A percentile compares a stretch with the other conserved stretches of the same genome.
Evolutionary conservation across 306 rosid species (phyloP).

Genomic region (Spatholobus suberectus): DNA sequence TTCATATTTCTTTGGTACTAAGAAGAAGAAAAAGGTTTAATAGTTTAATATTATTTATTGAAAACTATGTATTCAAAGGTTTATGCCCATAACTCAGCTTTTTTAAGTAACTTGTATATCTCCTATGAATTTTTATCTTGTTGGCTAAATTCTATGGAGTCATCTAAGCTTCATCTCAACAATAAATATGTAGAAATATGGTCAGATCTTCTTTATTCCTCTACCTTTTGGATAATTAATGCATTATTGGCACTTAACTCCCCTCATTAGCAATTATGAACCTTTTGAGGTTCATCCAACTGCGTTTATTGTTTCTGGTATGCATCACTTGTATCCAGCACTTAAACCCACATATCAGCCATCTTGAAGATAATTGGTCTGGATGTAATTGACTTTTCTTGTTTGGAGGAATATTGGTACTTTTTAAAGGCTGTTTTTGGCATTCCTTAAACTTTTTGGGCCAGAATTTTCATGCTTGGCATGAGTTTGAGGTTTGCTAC

Average conservation of each 20-base stretch:
- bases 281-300: conserved; percentile 3
- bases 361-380: conserved; percentile 13
- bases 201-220: background rate
- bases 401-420: conserved; percentile 1
- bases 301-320: background rate
- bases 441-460: conserved; percentile 9
- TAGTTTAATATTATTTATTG: background rate
- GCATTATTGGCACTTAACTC: background rate
- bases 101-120: background rate
- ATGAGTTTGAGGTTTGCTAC: conserved; percentile 1
- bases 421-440: background rate
- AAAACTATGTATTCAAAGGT: conserved; percentile 14
- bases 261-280: background rate
- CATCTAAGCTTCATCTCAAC: background rate
- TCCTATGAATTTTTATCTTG: background rate
- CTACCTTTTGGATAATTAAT: background rate
- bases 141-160: background rate
- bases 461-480: background rate
- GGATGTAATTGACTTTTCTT: background rate
- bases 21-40: conserved; percentile 1
- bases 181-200: background rate
- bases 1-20: background rate
- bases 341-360: conserved; percentile 2
- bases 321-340: conserved; percentile 25
- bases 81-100: background rate